Base-by-base conservation (phyloP, 1,139 yeast genomes). In the Scheffersomyces stambukii region DNA sequence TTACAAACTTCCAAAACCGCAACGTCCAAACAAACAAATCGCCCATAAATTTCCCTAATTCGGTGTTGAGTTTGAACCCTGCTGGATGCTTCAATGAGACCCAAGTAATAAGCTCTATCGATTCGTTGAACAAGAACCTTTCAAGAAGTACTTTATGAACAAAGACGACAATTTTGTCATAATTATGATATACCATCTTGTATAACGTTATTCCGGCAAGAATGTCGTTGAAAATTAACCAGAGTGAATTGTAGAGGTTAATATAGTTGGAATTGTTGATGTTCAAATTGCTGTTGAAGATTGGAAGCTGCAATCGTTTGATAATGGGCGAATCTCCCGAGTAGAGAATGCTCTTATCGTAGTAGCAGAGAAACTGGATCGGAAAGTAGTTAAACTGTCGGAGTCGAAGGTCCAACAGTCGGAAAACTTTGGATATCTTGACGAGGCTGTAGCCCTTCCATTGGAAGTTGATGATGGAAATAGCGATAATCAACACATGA, bases 41-140 rank as follows among this genome's bases (percentile, higher is more conserved):
- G 14, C 96, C 95, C 52, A 89, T 69, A 46, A 93, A 93, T 16
- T 67, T 70, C 0, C 96, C 89, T 19, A 93, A 64, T 47, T 88
- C 96, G 33, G 77, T 80, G 53, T 93, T 93, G 34, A 93, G 70
- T 49, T 93, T 93, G 47, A 93, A 78, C 3, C 98, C 98, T 7
- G 94, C 96, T 0, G 98, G 98, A 50, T 91, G 84, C 41, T 60
- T 39, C 10, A 75, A 75, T 60, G 89, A 86, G 19, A 93, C 65
- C 93, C 95, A 83, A 2, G 64, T 43, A 8, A 89, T 77, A 18
- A 81, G 55, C 3, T 50, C 43, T 22, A 67, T 60, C 28, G 81
- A 56, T 12, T 58, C 55, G 12, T 40, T 32, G 32, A 54, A 60
- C 8, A 65, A 38, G 5, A 66, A 30, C 9, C 45, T 43, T 12